These are phyloP conservation scores for Tylopilus vinaceipallidus DNA, from an alignment of 768 basidiomycete species.

Conservation along the genomic window DNA sequence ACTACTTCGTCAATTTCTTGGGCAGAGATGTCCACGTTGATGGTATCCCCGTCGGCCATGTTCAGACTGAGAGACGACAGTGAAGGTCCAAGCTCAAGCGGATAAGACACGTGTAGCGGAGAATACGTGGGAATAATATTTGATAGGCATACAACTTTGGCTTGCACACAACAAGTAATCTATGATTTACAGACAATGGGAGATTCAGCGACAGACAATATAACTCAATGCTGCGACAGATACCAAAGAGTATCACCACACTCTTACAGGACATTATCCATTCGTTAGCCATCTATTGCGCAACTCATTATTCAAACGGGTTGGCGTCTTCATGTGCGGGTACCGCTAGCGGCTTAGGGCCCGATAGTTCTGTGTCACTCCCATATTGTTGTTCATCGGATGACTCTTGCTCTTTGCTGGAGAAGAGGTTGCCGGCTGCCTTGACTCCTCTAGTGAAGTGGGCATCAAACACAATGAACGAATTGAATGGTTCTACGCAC, in stretches of 20 bases:
- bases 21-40: slow-evolving; percentile 14
- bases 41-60: slow-evolving; percentile 23
- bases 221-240: slow-evolving; percentile 26
- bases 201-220: slow-evolving; percentile 33
- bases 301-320: slow-evolving; percentile 49
- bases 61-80: not conserved
- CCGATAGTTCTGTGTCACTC: slow-evolving; percentile 39
- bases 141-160: slow-evolving; percentile 25
- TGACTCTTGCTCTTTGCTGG: slow-evolving; percentile 35
- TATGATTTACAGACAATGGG: slow-evolving; percentile 23
- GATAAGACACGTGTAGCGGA: slow-evolving; percentile 5
- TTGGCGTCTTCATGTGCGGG: slow-evolving; percentile 61
- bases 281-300: not conserved
- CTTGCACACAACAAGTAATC: slow-evolving; percentile 8
- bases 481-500: slow-evolving; percentile 43
- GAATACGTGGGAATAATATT: slow-evolving; percentile 30
- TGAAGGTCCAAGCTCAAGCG: not conserved
- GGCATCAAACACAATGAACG: slow-evolving; percentile 4
- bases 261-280: slow-evolving; percentile 27
- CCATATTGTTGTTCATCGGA: slow-evolving; percentile 33
- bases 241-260: slow-evolving; percentile 18
- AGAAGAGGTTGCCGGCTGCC: slow-evolving; percentile 59
- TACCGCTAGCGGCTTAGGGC: slow-evolving; percentile 25
- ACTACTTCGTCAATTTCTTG: slow-evolving; percentile 32
- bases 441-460: slow-evolving; percentile 49